phyloP scores from a whole-genome alignment of 106 monocot species.

The Dioscorea dumetorum region DNA sequence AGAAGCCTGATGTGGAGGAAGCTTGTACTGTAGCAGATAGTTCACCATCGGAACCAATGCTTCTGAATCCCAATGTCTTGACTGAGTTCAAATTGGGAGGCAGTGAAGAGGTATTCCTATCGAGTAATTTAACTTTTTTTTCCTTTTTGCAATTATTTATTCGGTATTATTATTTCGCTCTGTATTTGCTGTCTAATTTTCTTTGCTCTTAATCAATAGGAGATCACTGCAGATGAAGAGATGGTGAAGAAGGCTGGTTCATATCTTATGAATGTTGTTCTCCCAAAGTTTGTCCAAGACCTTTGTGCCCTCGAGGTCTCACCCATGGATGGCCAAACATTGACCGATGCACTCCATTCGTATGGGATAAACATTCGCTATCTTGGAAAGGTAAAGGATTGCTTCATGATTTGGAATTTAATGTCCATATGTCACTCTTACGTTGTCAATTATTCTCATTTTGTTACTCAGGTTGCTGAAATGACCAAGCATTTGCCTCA shows the following conservation, averaged over 20 bases:
- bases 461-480: slow-evolving; percentile 52
- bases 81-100: slow-evolving; percentile 89
- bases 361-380: slow-evolving; percentile 98
- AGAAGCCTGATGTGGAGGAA: slow-evolving; percentile 2
- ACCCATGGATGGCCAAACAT: slow-evolving; percentile 99
- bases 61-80: slow-evolving; percentile 93
- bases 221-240: slow-evolving; percentile 83
- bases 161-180: not conserved
- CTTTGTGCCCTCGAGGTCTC: slow-evolving; percentile 84
- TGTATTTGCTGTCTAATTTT: not conserved
- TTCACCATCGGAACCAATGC: slow-evolving; percentile 28
- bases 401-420: too few relatives aligned
- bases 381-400: slow-evolving; percentile 67
- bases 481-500: slow-evolving; percentile 79
- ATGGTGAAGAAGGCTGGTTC: slow-evolving; percentile 65
- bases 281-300: slow-evolving; percentile 92
- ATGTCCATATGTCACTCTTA: too few relatives aligned
- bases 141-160: not conserved
- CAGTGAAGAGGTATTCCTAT: slow-evolving; percentile 48
- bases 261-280: slow-evolving; percentile 70
- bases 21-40: slow-evolving; percentile 11
- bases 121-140: not conserved
- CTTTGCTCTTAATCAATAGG: slow-evolving; percentile 28
- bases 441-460: slow-evolving; percentile 6
- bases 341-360: slow-evolving; percentile 81